Conservation (phyloP, 306 rosid species). For the Sechiopsis laciniata region DNA sequence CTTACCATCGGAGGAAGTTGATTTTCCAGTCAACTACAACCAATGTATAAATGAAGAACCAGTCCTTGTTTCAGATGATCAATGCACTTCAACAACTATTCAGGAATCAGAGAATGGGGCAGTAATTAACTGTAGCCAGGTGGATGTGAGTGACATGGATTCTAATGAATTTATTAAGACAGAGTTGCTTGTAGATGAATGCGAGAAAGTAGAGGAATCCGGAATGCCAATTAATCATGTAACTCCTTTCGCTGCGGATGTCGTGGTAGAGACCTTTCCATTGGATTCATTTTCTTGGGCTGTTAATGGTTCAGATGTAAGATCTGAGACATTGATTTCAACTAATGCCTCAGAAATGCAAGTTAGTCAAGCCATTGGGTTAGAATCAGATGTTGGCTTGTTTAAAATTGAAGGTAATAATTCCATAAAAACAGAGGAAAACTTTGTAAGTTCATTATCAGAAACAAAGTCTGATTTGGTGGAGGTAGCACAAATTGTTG, state of each 20-base stretch:
- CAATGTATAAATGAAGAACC: conserved; percentile 31
- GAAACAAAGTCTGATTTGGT: conserved; percentile 25
- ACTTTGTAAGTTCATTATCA: conserved; percentile 26
- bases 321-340: conserved; percentile 31
- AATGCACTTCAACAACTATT: conserved; percentile 16
- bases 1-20: conserved; percentile 35
- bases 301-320: conserved; percentile 29
- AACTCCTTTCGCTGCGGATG: conserved; percentile 16
- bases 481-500: conserved; percentile 34
- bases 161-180: conserved; percentile 20
- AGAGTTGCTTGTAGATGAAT: not conserved
- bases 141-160: conserved; percentile 25
- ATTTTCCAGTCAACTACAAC: conserved; percentile 18
- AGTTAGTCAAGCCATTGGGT: conserved; percentile 26
- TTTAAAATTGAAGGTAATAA: conserved; percentile 27
- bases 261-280: conserved; percentile 72
- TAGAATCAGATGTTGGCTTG: conserved; percentile 23
- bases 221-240: conserved; percentile 13
- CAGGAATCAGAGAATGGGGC: conserved; percentile 26
- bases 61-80: conserved; percentile 34
- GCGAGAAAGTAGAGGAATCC: conserved; percentile 9
- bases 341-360: conserved; percentile 27
- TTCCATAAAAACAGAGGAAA: conserved; percentile 30
- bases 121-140: conserved; percentile 33
- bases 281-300: conserved; percentile 35